Evolutionary conservation across 192 early-diverging fungal species (phyloP).

Genomic region (Mortierella alpina): DNA sequence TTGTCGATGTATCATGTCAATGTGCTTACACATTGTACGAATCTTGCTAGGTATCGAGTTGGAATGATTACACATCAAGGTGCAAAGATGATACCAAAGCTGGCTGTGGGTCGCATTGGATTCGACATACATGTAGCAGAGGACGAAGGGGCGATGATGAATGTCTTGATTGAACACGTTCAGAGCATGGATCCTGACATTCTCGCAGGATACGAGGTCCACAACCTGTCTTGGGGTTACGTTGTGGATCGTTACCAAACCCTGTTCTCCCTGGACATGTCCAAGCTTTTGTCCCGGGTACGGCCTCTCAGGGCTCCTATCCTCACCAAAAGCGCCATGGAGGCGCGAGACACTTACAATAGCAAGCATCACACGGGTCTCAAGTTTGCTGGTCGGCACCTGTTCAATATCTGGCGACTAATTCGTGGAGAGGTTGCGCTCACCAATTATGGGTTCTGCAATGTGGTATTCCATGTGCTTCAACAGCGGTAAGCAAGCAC

Average conservation of each 20-base stretch:
- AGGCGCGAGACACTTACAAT: slow-evolving; percentile 35
- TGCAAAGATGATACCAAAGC: slow-evolving; percentile 30
- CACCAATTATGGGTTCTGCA: slow-evolving; percentile 85
- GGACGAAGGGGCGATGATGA: slow-evolving; percentile 72
- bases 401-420: slow-evolving; percentile 91
- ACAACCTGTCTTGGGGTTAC: slow-evolving; percentile 92
- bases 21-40: neutral
- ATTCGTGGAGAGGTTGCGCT: slow-evolving; percentile 82
- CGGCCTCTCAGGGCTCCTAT: slow-evolving; percentile 3
- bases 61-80: slow-evolving; percentile 63
- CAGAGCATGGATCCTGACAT: slow-evolving; percentile 85
- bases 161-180: slow-evolving; percentile 63
- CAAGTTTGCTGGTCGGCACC: slow-evolving; percentile 77
- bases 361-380: slow-evolving; percentile 62
- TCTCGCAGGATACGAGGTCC: slow-evolving; percentile 88
- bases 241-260: slow-evolving; percentile 33
- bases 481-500: slow-evolving; percentile 68
- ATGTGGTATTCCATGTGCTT: slow-evolving; percentile 75
- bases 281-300: slow-evolving; percentile 34
- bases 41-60: slow-evolving; percentile 54
- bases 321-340: slow-evolving; percentile 33
- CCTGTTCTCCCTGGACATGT: slow-evolving; percentile 32
- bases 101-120: slow-evolving; percentile 44
- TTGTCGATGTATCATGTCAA: neutral
- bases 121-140: slow-evolving; percentile 51